Conservation (phyloP, 2,329 filamentous ascomycete species). For the Setomelanomma holmii region DNA sequence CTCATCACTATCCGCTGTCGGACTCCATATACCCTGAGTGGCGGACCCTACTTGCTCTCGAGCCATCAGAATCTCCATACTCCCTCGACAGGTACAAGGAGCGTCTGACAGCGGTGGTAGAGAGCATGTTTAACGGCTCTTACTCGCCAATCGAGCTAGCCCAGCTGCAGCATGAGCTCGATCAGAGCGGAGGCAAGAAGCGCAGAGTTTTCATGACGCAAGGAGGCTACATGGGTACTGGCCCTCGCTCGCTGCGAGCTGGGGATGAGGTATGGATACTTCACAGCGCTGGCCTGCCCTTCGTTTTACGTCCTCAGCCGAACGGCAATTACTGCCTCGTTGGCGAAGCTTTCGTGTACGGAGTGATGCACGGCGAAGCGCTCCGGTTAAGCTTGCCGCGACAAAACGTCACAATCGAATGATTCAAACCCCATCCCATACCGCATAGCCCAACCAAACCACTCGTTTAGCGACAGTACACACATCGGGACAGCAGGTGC, state of each 20-base stretch:
- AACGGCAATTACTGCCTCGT: constrained; percentile 29
- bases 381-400: constrained; percentile 1
- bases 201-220: constrained; percentile 31
- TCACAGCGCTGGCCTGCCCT: constrained; percentile 20
- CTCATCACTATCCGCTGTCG: constrained; percentile 31
- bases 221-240: constrained; percentile 28
- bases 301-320: constrained; percentile 20
- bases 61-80: constrained; percentile 26
- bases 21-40: constrained; percentile 36
- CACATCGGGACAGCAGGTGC: no score
- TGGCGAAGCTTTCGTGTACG: constrained; percentile 35
- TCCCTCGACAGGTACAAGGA: constrained; percentile 20
- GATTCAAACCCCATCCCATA: no score
- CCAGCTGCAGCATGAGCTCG: constrained; percentile 37
- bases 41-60: constrained; percentile 28
- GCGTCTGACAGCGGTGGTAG: constrained; percentile 24
- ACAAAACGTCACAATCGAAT: neutral
- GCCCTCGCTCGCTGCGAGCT: constrained; percentile 23
- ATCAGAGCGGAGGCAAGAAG: constrained; percentile 28
- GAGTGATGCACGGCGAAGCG: constrained; percentile 33
- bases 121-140: constrained; percentile 36
- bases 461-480: no score
- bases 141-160: constrained; percentile 35
- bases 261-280: constrained; percentile 32
- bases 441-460: no score